Conservation (phyloP, 805 yeast genomes). For the Saccharomycopsis sp. region DNA sequence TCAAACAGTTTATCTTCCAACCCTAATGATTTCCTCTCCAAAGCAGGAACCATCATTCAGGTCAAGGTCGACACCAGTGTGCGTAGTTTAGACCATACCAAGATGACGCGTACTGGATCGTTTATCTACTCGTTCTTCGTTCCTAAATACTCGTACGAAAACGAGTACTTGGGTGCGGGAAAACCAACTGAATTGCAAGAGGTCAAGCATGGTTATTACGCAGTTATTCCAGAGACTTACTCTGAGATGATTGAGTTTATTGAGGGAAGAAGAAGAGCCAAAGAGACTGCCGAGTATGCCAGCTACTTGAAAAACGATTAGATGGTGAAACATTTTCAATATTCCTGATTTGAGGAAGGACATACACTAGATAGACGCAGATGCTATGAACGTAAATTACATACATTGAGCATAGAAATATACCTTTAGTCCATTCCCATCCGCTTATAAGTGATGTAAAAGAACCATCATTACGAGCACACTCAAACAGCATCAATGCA, state of each 20-base stretch:
- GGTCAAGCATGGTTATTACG: conserved; percentile 50
- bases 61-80: conserved; percentile 83
- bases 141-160: conserved; percentile 43
- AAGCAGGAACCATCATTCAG: conserved; percentile 84
- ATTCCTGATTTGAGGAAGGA: no score
- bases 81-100: conserved; percentile 54
- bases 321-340: neutral
- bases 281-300: conserved; percentile 67
- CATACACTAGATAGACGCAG: neutral
- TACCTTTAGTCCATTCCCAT: no score
- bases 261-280: conserved; percentile 86
- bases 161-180: conserved; percentile 23
- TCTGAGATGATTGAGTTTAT: conserved; percentile 88
- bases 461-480: no score
- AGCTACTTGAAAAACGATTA: conserved; percentile 32
- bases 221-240: conserved; percentile 82
- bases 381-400: no score
- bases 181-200: conserved; percentile 23
- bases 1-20: conserved; percentile 48
- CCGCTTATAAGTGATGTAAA: no score
- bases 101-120: conserved; percentile 69
- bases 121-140: conserved; percentile 88
- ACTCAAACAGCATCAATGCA: no score
- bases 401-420: no score
- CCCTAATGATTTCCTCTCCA: conserved; percentile 51